These are phyloP conservation scores for Alloteropsis semialata DNA, from an alignment of 176 grass and related monocot species.

Conservation along the genomic window DNA sequence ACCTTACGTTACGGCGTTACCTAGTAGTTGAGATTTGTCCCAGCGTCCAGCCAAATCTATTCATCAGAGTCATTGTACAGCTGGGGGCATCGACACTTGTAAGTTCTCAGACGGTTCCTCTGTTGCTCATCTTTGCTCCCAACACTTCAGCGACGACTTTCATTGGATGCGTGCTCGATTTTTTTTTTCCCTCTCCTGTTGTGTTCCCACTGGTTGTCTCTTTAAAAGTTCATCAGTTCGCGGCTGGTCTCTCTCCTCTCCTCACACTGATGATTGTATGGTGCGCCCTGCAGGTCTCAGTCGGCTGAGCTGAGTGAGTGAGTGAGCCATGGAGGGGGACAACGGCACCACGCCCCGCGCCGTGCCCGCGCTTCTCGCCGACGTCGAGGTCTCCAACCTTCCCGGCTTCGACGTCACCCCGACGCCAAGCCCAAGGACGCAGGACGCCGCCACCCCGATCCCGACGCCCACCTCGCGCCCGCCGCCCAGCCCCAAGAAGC, in stretches of 20 bases:
- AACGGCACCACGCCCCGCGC: constrained; percentile 2
- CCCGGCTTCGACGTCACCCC: constrained; percentile 28
- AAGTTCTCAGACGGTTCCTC: neutral
- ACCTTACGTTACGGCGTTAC: too few relatives aligned
- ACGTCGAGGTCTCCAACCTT: constrained; percentile 38
- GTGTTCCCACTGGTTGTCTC: neutral
- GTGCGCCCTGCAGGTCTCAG: neutral
- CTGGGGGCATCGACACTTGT: neutral
- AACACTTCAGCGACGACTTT: neutral
- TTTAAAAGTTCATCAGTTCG: neutral
- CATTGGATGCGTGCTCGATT: neutral
- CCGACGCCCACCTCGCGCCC: neutral
- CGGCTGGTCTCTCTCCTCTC: too few relatives aligned
- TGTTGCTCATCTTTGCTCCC: neutral
- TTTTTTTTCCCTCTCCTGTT: too few relatives aligned
- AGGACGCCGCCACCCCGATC: neutral
- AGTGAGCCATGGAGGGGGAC: constrained; percentile 17
- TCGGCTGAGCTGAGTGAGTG: neutral
- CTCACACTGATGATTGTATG: neutral
- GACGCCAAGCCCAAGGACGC: neutral
- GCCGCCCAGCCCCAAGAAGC: neutral
- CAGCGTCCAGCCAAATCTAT: neutral
- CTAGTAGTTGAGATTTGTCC: too few relatives aligned
- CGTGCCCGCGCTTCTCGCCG: constrained; percentile 39
- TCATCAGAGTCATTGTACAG: constrained; percentile 7